Evolutionary conservation across 768 basidiomycete species (phyloP).

Genomic region (Leccinum rimulosum): DNA sequence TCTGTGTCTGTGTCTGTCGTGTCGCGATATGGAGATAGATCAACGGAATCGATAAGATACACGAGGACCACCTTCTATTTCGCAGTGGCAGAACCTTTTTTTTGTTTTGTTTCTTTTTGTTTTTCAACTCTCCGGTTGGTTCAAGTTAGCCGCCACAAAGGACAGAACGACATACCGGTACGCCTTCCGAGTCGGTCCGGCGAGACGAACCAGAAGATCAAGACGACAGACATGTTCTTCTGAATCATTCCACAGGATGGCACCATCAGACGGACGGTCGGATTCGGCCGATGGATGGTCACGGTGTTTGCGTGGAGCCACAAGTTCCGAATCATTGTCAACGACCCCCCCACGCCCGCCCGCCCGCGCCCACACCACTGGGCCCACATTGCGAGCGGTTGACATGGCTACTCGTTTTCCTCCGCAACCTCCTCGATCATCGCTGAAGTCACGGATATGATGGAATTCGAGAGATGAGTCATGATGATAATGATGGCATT

Average conservation of each 20-base stretch:
- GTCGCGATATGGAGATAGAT: constrained; percentile 14
- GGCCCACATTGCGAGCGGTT: not conserved
- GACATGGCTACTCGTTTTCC: not conserved
- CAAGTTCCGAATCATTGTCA: not conserved
- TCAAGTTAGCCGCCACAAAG: not conserved
- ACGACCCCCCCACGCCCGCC: not conserved
- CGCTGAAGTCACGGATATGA: not conserved
- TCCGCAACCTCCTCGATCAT: not conserved
- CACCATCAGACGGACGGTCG: not conserved
- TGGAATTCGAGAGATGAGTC: not conserved
- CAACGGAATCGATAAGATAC: constrained; percentile 22
- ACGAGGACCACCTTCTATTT: constrained; percentile 4
- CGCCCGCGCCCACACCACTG: not conserved
- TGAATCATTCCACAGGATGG: not conserved
- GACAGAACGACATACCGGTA: not conserved
- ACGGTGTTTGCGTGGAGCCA: not conserved
- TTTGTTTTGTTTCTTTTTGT: not conserved
- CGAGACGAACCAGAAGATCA: constrained; percentile 1
- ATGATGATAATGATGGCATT: not conserved
- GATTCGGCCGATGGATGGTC: not conserved
- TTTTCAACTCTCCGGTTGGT: not conserved
- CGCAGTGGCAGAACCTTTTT: constrained; percentile 1
- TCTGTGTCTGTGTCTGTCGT: not conserved
- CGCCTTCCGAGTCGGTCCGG: not conserved
- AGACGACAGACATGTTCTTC: constrained; percentile 2